Conservation (phyloP, 495 filamentous ascomycete species). For the Hypomontagnella monticulosa region DNA sequence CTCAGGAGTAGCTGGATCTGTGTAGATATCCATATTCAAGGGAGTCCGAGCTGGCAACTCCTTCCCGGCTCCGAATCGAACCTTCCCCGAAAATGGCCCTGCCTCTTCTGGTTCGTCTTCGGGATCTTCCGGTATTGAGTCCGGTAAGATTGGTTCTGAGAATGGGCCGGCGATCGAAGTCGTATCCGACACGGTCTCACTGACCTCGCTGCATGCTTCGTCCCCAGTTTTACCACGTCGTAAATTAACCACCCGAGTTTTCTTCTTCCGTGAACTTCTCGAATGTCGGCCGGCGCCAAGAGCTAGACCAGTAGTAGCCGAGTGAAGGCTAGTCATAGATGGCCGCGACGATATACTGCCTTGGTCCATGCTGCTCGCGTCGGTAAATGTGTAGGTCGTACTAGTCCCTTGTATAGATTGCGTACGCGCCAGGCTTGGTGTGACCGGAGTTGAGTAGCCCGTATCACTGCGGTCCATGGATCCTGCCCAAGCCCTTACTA, state of each 20-base stretch:
- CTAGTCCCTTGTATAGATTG: conserved; percentile 69
- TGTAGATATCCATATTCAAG: conserved; percentile 40
- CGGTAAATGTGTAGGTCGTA: conserved; percentile 71
- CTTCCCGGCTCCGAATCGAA: conserved; percentile 51
- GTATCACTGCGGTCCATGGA: conserved; percentile 75
- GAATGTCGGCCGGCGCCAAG: conserved; percentile 71
- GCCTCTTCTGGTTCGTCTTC: conserved; percentile 64
- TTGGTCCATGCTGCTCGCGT: conserved; percentile 60
- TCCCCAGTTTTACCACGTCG: conserved; percentile 69
- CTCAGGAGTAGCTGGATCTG: conserved; percentile 29
- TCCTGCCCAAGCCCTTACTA: conserved; percentile 92
- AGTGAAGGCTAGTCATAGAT: conserved; percentile 58
- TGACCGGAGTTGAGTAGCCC: conserved; percentile 63
- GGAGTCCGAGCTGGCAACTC: conserved; percentile 44
- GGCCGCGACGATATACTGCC: conserved; percentile 57
- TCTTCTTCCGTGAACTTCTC: conserved; percentile 78
- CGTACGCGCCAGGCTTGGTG: conserved; percentile 64
- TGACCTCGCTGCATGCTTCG: conserved; percentile 60
- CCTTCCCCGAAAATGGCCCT: conserved; percentile 51
- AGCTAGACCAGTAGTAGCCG: conserved; percentile 67
- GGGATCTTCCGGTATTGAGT: conserved; percentile 59
- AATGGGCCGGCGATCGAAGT: conserved; percentile 51
- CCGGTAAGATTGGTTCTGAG: conserved; percentile 59
- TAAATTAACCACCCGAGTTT: conserved; percentile 93
- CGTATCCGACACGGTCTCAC: conserved; percentile 52